Percentiles rank a stretch among this genome's conserved stretches.
These are phyloP conservation scores for Nematocida displodere DNA, from an alignment of 371 early-diverging fungal genomes.

Conservation along the genomic window DNA sequence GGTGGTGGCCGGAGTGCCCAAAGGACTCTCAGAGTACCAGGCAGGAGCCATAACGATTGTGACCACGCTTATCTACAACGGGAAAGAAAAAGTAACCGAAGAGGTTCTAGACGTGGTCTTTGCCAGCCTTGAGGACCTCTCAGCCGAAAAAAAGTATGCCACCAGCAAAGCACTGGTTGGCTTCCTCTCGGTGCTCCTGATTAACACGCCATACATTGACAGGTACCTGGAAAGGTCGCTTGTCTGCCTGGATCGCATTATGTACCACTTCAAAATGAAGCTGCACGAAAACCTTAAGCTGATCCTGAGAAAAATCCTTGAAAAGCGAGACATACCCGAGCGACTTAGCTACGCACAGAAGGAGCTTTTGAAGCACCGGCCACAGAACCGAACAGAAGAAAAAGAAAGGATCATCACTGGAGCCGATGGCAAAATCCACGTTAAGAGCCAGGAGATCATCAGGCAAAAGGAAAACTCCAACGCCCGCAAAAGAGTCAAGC, in stretches of 20 bases:
- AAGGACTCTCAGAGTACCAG: conserved; percentile 15
- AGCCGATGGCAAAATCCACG: conserved; percentile 7
- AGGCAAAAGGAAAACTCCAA: neutral
- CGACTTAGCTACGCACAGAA: neutral
- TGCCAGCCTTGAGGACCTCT: conserved; percentile 16
- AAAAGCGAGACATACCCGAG: neutral
- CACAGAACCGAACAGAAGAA: neutral
- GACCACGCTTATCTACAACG: conserved; percentile 35
- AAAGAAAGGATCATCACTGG: conserved; percentile 4
- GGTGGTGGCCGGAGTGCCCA: conserved; percentile 17
- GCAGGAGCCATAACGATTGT: conserved; percentile 28
- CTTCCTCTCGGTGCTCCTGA: conserved; percentile 19
- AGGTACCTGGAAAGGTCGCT: conserved; percentile 25
- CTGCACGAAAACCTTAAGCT: conserved; percentile 42
- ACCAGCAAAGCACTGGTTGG: conserved; percentile 25
- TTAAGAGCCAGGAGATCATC: conserved; percentile 19
- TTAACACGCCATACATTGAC: conserved; percentile 3
- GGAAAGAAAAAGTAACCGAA: neutral
- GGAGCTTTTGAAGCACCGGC: neutral
- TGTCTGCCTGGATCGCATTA: conserved; percentile 32
- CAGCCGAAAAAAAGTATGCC: conserved; percentile 25
- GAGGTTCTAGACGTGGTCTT: conserved; percentile 22
- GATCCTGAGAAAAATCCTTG: conserved; percentile 22
- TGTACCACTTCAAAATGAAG: conserved; percentile 38
- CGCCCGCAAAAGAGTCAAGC: too few relatives aligned